Base-by-base conservation (phyloP, 176 grass and related monocot species). In the Chrysopogon serrulatus region DNA sequence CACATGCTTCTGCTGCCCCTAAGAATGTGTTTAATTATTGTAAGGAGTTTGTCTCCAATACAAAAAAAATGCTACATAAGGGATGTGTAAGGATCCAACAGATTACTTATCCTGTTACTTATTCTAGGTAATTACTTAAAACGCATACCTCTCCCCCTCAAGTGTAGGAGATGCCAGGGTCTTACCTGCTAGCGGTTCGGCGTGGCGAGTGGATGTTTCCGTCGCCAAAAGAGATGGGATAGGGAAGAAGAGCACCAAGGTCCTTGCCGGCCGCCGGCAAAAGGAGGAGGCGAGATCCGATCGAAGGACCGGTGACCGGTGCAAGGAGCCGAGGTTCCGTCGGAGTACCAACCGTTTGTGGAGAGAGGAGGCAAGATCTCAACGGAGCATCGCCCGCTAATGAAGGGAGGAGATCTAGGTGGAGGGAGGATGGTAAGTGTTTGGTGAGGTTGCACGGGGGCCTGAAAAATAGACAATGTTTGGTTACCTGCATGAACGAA, bases 301-400 rank as follows among this genome's bases (percentile, higher is more conserved):
- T n/a, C n/a, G n/a, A n/a, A n/a, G n/a, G n/a, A n/a, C n/a, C n/a
- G n/a, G n/a, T n/a, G n/a, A n/a, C n/a, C n/a, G n/a, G n/a, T n/a
- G n/a, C n/a, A n/a, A 53, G 49, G 19, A 53, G 18, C 0, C 2
- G 49, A 53, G 19, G 23, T 49, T 7, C 0, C 0, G 48, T 23
- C 2, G 18, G 2, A 21, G 49, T 23, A 53, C 0, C 2, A 0
- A 2, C 1, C 39, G 10, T 8, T 5, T 1, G 5, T 2, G 18
- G 19, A 2, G 2, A 53, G 49, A 51, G 17, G 47, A 51, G 17
- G 19, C 17, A 1, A 5, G 6, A 7, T 51, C 47, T 51, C 18
- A 2, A 7, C 0, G 17, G 6, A 19, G 17, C 17, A 53, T 8
- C 0, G 0, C 0, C 0, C 48, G 6, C 21, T 5, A 18, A 0